phyloP scores from a whole-genome alignment of 2,329 filamentous ascomycete species.

The Epicoccum sorghinum region DNA sequence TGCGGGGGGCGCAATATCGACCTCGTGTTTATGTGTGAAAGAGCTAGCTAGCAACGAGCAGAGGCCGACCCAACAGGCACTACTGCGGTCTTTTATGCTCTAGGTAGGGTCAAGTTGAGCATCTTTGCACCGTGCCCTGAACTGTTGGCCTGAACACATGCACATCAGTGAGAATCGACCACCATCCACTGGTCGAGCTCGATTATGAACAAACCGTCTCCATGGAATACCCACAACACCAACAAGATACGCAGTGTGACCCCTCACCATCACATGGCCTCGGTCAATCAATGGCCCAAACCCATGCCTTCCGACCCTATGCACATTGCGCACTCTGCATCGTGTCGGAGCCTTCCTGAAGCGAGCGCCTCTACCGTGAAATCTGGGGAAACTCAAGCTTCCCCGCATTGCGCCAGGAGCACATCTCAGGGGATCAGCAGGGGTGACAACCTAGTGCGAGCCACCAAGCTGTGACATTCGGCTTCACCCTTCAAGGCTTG shows the following conservation, averaged over 20 bases:
- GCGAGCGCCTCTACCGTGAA: conserved; percentile 1
- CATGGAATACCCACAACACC: background rate
- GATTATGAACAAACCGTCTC: too few relatives aligned
- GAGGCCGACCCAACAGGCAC: too few relatives aligned
- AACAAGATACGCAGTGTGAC: background rate
- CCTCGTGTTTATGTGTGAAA: too few relatives aligned
- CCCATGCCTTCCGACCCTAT: background rate
- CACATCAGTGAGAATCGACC: too few relatives aligned
- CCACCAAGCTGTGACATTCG: background rate
- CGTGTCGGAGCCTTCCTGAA: conserved; percentile 10
- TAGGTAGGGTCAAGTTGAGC: too few relatives aligned
- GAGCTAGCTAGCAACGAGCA: too few relatives aligned
- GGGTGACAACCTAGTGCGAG: background rate
- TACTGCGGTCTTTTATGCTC: too few relatives aligned
- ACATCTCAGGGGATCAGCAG: conserved; percentile 3
- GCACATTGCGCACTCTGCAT: background rate
- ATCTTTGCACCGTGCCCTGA: too few relatives aligned
- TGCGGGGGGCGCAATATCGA: too few relatives aligned
- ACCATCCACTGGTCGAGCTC: too few relatives aligned
- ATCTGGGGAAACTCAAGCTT: conserved; percentile 7
- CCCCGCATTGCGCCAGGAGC: conserved; percentile 8
- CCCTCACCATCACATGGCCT: conserved; percentile 13
- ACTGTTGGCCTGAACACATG: too few relatives aligned
- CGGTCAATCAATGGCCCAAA: background rate
- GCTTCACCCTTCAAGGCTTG: too few relatives aligned